phyloP scores from a whole-genome alignment of 192 early-diverging fungal genomes.

The Podila minutissima region DNA sequence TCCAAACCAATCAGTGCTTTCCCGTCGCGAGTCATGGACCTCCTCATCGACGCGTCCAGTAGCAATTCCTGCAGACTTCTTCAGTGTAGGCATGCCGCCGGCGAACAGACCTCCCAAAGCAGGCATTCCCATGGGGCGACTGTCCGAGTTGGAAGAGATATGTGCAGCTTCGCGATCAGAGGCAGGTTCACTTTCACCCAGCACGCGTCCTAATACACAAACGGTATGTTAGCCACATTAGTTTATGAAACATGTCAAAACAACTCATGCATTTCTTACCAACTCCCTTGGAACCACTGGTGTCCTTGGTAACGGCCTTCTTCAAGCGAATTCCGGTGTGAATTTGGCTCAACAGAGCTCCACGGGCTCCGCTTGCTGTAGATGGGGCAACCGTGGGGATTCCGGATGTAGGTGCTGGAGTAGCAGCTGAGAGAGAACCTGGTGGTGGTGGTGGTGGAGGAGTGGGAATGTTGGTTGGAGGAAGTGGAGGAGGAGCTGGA shows the following conservation, averaged over 20 bases:
- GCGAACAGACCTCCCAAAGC: slow-evolving; percentile 70
- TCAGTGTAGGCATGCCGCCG: slow-evolving; percentile 75
- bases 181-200: slow-evolving; percentile 45
- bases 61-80: slow-evolving; percentile 47
- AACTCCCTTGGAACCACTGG: slow-evolving; percentile 54
- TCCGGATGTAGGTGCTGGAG: slow-evolving; percentile 14
- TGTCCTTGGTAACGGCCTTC: slow-evolving; percentile 73
- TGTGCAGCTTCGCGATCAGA: background rate
- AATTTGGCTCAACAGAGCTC: slow-evolving; percentile 77
- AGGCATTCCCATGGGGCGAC: slow-evolving; percentile 39
- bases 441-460: background rate
- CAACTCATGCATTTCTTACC: background rate
- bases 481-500: slow-evolving; percentile 21
- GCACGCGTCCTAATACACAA: slow-evolving; percentile 40
- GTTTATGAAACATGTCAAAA: too few species aligned
- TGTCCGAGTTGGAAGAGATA: slow-evolving; percentile 32
- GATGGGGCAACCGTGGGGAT: slow-evolving; percentile 13
- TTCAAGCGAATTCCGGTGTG: slow-evolving; percentile 70
- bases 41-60: slow-evolving; percentile 26
- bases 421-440: slow-evolving; percentile 14
- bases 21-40: slow-evolving; percentile 47
- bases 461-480: slow-evolving; percentile 15
- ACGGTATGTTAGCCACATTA: background rate
- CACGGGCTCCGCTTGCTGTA: slow-evolving; percentile 36
- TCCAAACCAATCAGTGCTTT: slow-evolving; percentile 61